These are phyloP conservation scores for Trichoderma harzianum DNA, from an alignment of 2,329 filamentous ascomycete species.

Conservation along the genomic window DNA sequence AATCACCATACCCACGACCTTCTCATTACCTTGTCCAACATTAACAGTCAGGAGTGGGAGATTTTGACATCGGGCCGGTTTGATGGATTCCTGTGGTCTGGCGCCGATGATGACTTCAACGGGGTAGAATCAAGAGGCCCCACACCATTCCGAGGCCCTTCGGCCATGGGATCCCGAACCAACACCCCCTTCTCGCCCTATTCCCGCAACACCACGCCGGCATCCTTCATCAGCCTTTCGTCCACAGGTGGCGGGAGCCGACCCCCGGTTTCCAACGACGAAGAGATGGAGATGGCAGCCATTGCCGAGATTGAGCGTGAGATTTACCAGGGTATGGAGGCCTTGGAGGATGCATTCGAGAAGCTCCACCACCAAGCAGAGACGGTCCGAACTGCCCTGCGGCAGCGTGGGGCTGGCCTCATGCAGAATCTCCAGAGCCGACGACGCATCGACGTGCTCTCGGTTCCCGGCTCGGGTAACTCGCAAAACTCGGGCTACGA, in stretches of 20 bases:
- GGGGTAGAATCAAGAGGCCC: slow-evolving; percentile 51
- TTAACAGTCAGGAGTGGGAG: slow-evolving; percentile 93
- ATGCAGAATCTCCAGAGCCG: slow-evolving; percentile 60
- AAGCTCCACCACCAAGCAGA: slow-evolving; percentile 84
- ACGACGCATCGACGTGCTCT: slow-evolving; percentile 54
- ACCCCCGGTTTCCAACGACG: slow-evolving; percentile 77
- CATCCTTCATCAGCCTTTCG: slow-evolving; percentile 57
- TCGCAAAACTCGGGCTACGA: slow-evolving; percentile 45
- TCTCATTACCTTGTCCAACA: slow-evolving; percentile 80
- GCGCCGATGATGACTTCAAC: slow-evolving; percentile 63
- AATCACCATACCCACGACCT: slow-evolving; percentile 80
- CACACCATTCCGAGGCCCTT: slow-evolving; percentile 49
- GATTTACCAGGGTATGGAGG: slow-evolving; percentile 92
- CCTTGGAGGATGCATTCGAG: slow-evolving; percentile 90
- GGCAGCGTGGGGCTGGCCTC: slow-evolving; percentile 78
- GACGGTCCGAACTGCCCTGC: slow-evolving; percentile 70
- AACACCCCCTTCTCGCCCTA: slow-evolving; percentile 49
- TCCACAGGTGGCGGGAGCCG: slow-evolving; percentile 46
- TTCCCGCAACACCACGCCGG: slow-evolving; percentile 55
- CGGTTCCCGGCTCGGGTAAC: slow-evolving; percentile 46
- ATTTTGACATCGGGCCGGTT: slow-evolving; percentile 91
- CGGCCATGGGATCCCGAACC: slow-evolving; percentile 43
- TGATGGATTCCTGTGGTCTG: slow-evolving; percentile 92
- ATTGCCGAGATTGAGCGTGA: slow-evolving; percentile 89
- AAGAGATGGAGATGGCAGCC: slow-evolving; percentile 88